Base-by-base conservation (phyloP, 2,329 filamentous ascomycete genomes). In the Pseudocercospora cruenta region DNA sequence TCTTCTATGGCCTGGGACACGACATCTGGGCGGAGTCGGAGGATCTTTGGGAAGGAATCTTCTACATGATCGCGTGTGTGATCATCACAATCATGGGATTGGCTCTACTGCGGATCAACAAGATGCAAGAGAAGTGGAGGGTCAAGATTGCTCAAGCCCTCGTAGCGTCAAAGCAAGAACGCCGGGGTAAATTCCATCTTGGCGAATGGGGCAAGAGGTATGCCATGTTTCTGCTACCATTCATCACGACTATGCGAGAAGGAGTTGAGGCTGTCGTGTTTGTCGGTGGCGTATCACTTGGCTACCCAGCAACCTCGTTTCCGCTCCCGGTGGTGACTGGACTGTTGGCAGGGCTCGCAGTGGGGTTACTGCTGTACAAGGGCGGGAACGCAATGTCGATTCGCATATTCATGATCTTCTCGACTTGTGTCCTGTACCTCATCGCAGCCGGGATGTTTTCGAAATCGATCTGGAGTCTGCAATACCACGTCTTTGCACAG, bases 191-290 rank as follows among this genome's bases (percentile, higher is more conserved):
- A 70, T 26, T 75, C 76, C 12, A 76, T 76, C 31, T 69, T 10
- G 77, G 90, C 78, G 80, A 81, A 63, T 91, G 86, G 80, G 79
- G 83, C n/a, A 89, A 94, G 77, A 93, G 91, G 78, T 94, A 96
- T 75, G 88, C 89, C 74, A 92, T 96, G 90, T 95, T 96, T 77
- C 79, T 92, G 51, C 82, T 96, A 62, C 93, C 93, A 0, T 95
- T 96, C 78, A 85, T 96, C 76, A 96, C 93, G 0, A 90, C 94
- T 16, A 80, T 96, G 14, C 84, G 93, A 36, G 93, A 96, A 78
- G 93, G 92, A 2, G 86, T 96, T 33, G 93, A 96, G 77, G 92
- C 90, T 0, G 89, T 96, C 33, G 86, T 96, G 22, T 96, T 95
- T 77, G 88, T 96, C 61, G 91, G 91, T n/a, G 93, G 93, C 21